These are phyloP conservation scores for Brasilioporus rufonigricans DNA, from an alignment of 768 basidiomycete genomes.

Conservation along the genomic window DNA sequence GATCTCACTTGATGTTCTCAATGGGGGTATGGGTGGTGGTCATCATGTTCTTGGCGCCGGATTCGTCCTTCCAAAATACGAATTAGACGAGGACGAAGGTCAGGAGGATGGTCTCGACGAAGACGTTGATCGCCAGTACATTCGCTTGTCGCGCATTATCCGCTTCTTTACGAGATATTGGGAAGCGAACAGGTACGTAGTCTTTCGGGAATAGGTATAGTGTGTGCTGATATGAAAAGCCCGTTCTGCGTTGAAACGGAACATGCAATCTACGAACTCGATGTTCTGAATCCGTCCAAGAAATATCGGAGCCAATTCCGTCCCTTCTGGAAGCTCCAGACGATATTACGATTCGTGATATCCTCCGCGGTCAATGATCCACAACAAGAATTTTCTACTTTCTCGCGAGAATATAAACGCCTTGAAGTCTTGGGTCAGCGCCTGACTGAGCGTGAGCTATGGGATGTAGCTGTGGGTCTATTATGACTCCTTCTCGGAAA, in stretches of 20 bases:
- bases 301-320: constrained; percentile 42
- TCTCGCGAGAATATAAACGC: constrained; percentile 33
- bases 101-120: constrained; percentile 50
- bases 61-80: constrained; percentile 42
- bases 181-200: constrained; percentile 48
- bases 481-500: neutral
- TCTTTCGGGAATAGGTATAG: neutral
- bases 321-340: constrained; percentile 50
- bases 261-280: constrained; percentile 62
- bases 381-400: constrained; percentile 30
- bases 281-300: constrained; percentile 36
- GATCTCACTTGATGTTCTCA: constrained; percentile 47
- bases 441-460: constrained; percentile 26
- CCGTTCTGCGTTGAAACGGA: constrained; percentile 65
- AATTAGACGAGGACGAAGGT: constrained; percentile 60
- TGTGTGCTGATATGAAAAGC: constrained; percentile 33
- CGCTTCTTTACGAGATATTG: constrained; percentile 52
- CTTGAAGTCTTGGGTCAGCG: constrained; percentile 15
- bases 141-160: constrained; percentile 48
- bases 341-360: constrained; percentile 49
- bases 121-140: constrained; percentile 34
- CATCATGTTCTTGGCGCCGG: constrained; percentile 56
- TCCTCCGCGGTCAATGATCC: constrained; percentile 27
- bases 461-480: constrained; percentile 24
- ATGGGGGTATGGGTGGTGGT: constrained; percentile 41